Evolutionary conservation across 1,139 yeast species (phyloP).

Genomic region (Yueomyces sp.): DNA sequence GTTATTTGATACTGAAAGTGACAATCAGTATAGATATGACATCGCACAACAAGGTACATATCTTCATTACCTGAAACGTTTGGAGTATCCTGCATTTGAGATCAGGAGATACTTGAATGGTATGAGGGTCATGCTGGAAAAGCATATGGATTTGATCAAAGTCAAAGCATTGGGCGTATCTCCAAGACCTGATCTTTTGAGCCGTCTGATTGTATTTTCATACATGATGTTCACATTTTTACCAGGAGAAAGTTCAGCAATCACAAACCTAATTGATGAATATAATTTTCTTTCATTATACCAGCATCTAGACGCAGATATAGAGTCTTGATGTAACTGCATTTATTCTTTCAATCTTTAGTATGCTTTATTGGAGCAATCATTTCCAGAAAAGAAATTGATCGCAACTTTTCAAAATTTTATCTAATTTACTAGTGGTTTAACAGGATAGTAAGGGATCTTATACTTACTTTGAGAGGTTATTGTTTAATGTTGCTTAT

Average conservation of each 20-base stretch:
- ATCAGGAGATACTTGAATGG: background rate
- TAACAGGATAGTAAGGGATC: too few species aligned
- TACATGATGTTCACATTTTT: background rate
- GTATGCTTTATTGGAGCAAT: too few species aligned
- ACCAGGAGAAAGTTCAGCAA: background rate
- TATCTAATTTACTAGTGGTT: too few species aligned
- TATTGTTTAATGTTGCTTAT: too few species aligned
- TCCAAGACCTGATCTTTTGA: conserved; percentile 11
- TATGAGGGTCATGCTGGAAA: conserved; percentile 1
- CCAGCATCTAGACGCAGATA: too few species aligned
- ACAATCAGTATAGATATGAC: conserved; percentile 36
- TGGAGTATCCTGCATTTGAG: background rate
- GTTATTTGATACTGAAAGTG: conserved; percentile 39
- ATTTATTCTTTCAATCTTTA: too few species aligned
- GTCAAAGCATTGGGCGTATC: conserved; percentile 31
- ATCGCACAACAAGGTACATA: conserved; percentile 10
- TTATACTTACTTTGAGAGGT: too few species aligned
- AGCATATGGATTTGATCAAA: conserved; percentile 3
- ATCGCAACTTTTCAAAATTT: too few species aligned
- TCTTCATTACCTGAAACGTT: background rate
- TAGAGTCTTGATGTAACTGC: too few species aligned
- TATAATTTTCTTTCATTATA: background rate
- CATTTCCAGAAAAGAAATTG: too few species aligned
- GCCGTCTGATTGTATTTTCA: conserved; percentile 8
- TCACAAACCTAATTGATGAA: background rate